Evolutionary conservation across 306 rosid species (phyloP).

Genomic region (Medicago ruthenica): DNA sequence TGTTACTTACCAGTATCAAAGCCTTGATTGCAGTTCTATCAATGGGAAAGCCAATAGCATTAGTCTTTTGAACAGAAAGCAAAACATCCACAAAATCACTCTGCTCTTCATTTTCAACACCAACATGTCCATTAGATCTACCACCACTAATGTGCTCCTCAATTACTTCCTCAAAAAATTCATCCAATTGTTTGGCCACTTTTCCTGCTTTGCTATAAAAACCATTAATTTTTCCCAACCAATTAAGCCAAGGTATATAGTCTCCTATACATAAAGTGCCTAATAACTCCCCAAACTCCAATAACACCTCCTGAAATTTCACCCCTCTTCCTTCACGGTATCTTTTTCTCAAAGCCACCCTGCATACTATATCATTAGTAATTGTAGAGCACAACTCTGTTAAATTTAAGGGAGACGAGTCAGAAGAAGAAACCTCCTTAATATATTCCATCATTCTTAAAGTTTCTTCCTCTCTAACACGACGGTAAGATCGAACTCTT

Average conservation of each 20-base stretch:
- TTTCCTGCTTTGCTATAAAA: neutral
- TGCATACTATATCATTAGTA: conserved; percentile 31
- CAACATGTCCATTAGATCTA: neutral
- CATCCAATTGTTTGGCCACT: conserved; percentile 26
- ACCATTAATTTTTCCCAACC: conserved; percentile 36
- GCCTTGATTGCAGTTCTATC: conserved; percentile 31
- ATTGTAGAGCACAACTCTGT: neutral
- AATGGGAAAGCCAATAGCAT: conserved; percentile 9
- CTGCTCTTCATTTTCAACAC: neutral
- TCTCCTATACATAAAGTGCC: conserved; percentile 28
- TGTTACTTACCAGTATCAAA: conserved; percentile 24
- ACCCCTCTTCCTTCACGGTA: conserved; percentile 28
- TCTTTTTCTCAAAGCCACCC: conserved; percentile 27
- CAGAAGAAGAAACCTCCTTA: neutral
- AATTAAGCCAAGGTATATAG: conserved; percentile 39
- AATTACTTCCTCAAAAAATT: conserved; percentile 12
- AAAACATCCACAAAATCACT: neutral
- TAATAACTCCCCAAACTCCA: conserved; percentile 27
- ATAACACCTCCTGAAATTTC: conserved; percentile 9
- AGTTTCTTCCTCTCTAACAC: conserved; percentile 33
- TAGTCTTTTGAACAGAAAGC: neutral
- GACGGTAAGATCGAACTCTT: conserved; percentile 15
- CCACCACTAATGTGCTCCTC: neutral
- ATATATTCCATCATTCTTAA: conserved; percentile 19
- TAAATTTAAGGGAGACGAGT: neutral